Conservation (phyloP, 2,329 filamentous ascomycete species). For the Fusarium phyllophilum region DNA sequence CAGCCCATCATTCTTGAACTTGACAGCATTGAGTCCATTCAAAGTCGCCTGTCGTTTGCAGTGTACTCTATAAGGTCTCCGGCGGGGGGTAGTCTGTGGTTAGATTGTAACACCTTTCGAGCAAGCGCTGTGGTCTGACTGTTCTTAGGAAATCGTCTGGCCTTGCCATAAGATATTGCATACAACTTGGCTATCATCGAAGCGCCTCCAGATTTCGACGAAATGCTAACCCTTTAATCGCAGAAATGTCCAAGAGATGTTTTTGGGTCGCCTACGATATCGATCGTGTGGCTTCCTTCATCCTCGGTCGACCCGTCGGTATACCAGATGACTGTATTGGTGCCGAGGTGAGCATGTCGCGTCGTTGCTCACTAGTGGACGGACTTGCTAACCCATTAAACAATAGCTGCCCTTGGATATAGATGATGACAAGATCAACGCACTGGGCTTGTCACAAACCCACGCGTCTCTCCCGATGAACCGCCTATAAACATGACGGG, state of each 20-base stretch:
- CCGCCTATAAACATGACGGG: constrained; percentile 45
- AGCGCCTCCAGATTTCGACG: constrained; percentile 28
- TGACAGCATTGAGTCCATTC: constrained; percentile 27
- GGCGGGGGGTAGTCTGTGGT: constrained; percentile 29
- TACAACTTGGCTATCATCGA: constrained; percentile 27
- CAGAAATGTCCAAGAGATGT: constrained; percentile 32
- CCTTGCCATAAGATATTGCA: constrained; percentile 25
- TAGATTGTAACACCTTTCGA: not conserved
- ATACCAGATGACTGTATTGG: constrained; percentile 31
- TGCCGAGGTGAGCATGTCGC: constrained; percentile 7
- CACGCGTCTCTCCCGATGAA: constrained; percentile 9
- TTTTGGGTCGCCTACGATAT: constrained; percentile 35
- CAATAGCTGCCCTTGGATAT: constrained; percentile 26
- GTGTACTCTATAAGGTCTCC: constrained; percentile 30
- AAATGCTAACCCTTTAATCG: constrained; percentile 26
- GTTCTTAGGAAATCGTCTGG: constrained; percentile 21
- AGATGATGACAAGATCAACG: constrained; percentile 29
- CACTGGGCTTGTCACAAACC: constrained; percentile 13
- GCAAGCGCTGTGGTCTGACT: not conserved
- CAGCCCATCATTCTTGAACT: constrained; percentile 21
- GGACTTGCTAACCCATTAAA: not conserved
- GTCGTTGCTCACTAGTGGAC: too few relatives aligned
- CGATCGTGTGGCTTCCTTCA: constrained; percentile 27
- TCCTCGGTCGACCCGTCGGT: constrained; percentile 26
- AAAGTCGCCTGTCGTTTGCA: constrained; percentile 22